These are phyloP conservation scores for Peribolospora baueri DNA, from an alignment of 768 basidiomycete species.

Conservation along the genomic window DNA sequence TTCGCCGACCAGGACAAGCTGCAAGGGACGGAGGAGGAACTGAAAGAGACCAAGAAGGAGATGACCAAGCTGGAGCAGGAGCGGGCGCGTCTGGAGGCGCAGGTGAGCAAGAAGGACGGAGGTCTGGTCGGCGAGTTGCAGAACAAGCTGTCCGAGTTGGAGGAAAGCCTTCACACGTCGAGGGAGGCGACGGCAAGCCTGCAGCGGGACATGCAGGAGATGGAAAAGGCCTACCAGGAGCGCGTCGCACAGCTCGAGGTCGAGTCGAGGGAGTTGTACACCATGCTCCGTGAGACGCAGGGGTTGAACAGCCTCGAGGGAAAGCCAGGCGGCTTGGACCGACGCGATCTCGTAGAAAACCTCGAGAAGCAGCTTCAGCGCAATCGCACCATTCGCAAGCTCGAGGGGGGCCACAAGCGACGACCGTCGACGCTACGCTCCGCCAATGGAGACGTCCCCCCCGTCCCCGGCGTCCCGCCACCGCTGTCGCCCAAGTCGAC, in stretches of 20 bases:
- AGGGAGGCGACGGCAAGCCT: constrained; percentile 41
- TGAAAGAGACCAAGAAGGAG: constrained; percentile 38
- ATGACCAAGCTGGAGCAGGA: constrained; percentile 46
- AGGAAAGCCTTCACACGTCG: constrained; percentile 53
- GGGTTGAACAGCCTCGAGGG: constrained; percentile 50
- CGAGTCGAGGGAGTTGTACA: constrained; percentile 79
- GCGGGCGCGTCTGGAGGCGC: constrained; percentile 57
- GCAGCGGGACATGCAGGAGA: constrained; percentile 49
- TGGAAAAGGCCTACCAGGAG: constrained; percentile 59
- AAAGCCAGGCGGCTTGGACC: constrained; percentile 42
- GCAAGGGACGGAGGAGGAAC: constrained; percentile 54
- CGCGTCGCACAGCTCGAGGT: constrained; percentile 67
- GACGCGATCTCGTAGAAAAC: constrained; percentile 51
- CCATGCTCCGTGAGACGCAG: constrained; percentile 61
- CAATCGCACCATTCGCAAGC: constrained; percentile 53
- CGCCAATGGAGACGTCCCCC: background rate
- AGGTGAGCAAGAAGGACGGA: constrained; percentile 53
- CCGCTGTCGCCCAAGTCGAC: too few species aligned
- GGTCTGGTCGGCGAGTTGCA: constrained; percentile 68
- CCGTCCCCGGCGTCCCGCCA: too few species aligned
- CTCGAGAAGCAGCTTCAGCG: constrained; percentile 64
- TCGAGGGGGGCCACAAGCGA: constrained; percentile 35
- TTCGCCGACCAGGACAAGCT: constrained; percentile 73
- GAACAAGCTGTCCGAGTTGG: constrained; percentile 37
- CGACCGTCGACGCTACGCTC: background rate